phyloP scores from a whole-genome alignment of 441 rosid species.

The Pelargonium fulgidum region DNA sequence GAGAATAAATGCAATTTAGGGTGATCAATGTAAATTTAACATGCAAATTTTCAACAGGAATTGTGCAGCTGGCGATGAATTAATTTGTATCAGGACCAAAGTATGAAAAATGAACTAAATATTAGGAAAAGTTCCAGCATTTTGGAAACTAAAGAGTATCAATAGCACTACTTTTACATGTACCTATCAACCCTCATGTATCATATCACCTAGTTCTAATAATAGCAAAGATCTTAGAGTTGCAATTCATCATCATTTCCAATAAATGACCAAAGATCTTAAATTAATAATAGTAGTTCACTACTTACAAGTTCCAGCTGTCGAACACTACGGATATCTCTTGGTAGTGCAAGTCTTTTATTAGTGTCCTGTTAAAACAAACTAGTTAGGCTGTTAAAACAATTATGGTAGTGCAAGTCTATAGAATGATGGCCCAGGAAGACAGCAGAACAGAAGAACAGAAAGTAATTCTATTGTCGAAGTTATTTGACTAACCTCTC shows the following conservation, averaged over 20 bases:
- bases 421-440: background rate
- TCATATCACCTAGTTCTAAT: background rate
- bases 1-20: no score
- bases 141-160: no score
- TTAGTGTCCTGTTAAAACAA: slow-evolving; percentile 60
- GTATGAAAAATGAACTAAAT: no score
- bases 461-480: slow-evolving; percentile 18
- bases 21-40: no score
- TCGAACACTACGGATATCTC: slow-evolving; percentile 83
- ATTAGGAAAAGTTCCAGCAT: no score
- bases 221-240: background rate
- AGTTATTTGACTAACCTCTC: slow-evolving; percentile 58
- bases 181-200: background rate
- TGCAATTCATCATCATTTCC: slow-evolving; percentile 4
- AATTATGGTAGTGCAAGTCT: slow-evolving; percentile 17
- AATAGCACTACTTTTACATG: background rate
- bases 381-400: slow-evolving; percentile 20
- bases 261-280: background rate
- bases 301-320: slow-evolving; percentile 79
- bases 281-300: slow-evolving; percentile 11
- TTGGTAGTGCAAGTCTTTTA: slow-evolving; percentile 61
- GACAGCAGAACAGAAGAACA: slow-evolving; percentile 2
- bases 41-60: no score
- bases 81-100: no score
- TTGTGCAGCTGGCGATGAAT: no score